Evolutionary conservation across 768 basidiomycete genomes (phyloP).

Genomic region (Amanita inopinata): DNA sequence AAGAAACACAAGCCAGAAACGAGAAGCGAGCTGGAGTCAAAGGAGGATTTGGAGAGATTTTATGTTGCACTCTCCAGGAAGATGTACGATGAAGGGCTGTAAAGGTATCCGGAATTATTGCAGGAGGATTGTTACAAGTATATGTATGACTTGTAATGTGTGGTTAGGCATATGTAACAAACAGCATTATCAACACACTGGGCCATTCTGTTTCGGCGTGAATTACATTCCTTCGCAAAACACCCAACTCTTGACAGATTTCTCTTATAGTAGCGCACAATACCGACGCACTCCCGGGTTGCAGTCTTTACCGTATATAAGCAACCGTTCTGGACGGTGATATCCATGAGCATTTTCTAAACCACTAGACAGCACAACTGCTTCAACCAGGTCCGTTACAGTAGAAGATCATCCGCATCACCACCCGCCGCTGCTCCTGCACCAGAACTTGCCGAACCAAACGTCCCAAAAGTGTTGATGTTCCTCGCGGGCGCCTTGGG

Average conservation of each 20-base stretch:
- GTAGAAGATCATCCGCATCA: conserved; percentile 32
- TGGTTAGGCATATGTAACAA: no score
- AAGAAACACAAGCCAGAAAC: conserved; percentile 14
- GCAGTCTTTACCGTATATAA: background rate
- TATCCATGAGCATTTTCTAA: no score
- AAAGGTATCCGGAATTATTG: conserved; percentile 13
- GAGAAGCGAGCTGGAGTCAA: conserved; percentile 47
- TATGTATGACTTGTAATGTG: no score
- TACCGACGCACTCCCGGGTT: no score
- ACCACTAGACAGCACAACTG: no score
- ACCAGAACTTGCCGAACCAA: conserved; percentile 18
- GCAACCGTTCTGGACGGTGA: background rate
- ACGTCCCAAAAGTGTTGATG: conserved; percentile 22
- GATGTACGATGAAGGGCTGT: conserved; percentile 89
- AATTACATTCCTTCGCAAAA: no score
- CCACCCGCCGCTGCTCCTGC: conserved; percentile 12
- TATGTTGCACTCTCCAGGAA: conserved; percentile 85
- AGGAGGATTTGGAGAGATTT: conserved; percentile 79
- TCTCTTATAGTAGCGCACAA: no score
- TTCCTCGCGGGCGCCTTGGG: conserved; percentile 7
- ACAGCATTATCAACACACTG: no score
- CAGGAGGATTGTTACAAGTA: background rate
- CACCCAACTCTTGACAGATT: no score
- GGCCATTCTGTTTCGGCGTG: no score
- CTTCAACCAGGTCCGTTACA: no score